Base-by-base conservation (phyloP, 176 grass and related monocot species). In the Guadua angustifolia region DNA sequence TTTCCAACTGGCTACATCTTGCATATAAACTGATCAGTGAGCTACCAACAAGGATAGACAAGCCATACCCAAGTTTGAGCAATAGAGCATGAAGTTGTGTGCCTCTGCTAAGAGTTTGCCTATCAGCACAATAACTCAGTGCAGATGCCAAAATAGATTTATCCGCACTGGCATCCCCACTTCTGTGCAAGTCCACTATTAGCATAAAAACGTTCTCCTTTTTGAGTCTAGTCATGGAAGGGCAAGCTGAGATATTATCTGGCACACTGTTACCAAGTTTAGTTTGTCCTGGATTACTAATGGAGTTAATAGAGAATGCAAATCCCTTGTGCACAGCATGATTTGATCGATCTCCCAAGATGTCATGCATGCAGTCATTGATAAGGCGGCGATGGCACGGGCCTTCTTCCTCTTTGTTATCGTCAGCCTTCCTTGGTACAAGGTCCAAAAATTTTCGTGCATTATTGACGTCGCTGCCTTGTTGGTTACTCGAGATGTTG, bases 1-100 rank as follows among this genome's bases (percentile, higher is more conserved):
- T 79, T 65, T 65, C 73, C 58, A 91, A 75, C 33, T 47, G 67
- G 15, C 78, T 43, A 5, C 74, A 69, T 55, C 79, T 91, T 52
- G 89, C 84, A 85, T 91, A 91, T 59, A 91, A 91, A 58, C 78
- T 91, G 67, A 94, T 89, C 55, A 89, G 80, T 39, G 89, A 91
- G 43, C 73, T 91, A 15, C 89, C 89, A 6, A 62, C 32, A 64
- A 55, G 55, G 18, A 87, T 38, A 69, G 81, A 87, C 11, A 77
- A 71, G 35, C 71, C 76, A 66, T 32, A 89, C 14, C 89, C 86
- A 59, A 78, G 32, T 91, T 91, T 91, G 19, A 85, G 58, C 58
- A 85, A 39, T 50, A 88, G 78, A 65, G 84, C 81, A 82, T 94
- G 89, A 81, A 94, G 69, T 50, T 94, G 89, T 53, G 42, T n/a